Conservation (phyloP, 1,284 basidiomycete species). For the Tilletia setariae region DNA sequence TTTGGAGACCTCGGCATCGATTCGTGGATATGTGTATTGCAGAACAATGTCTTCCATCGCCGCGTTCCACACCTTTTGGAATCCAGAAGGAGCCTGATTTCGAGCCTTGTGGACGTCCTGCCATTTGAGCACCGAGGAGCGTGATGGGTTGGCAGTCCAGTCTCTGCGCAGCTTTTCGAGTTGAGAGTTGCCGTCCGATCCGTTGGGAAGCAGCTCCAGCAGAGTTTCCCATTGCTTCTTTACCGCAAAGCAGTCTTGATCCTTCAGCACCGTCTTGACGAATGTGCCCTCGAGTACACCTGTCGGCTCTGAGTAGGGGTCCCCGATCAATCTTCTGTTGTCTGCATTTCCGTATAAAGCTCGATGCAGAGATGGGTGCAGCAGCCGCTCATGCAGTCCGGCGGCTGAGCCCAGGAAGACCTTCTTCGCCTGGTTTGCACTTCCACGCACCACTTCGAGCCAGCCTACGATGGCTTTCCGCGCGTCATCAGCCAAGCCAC, state of each 20-base stretch:
- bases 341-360: conserved; percentile 37
- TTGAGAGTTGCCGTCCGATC: conserved; percentile 62
- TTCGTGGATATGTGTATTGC: conserved; percentile 91
- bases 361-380: conserved; percentile 48
- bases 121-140: conserved; percentile 71
- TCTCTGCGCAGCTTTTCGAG: conserved; percentile 6
- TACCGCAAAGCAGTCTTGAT: conserved; percentile 80
- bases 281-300: conserved; percentile 65
- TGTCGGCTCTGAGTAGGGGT: background rate
- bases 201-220: conserved; percentile 68
- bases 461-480: conserved; percentile 79
- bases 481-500: conserved; percentile 86
- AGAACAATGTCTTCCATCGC: conserved; percentile 75
- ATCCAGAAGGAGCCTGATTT: conserved; percentile 27
- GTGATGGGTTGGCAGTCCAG: conserved; percentile 55
- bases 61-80: conserved; percentile 39
- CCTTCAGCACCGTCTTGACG: conserved; percentile 68
- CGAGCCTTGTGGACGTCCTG: conserved; percentile 59
- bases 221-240: conserved; percentile 73
- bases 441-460: conserved; percentile 75
- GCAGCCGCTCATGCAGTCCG: conserved; percentile 65
- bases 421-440: conserved; percentile 78
- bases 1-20: conserved; percentile 96
- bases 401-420: conserved; percentile 63
- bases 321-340: conserved; percentile 48